Evolutionary conservation across 1,284 basidiomycete genomes (phyloP).

Genomic region (Exsudoporus floridanus): DNA sequence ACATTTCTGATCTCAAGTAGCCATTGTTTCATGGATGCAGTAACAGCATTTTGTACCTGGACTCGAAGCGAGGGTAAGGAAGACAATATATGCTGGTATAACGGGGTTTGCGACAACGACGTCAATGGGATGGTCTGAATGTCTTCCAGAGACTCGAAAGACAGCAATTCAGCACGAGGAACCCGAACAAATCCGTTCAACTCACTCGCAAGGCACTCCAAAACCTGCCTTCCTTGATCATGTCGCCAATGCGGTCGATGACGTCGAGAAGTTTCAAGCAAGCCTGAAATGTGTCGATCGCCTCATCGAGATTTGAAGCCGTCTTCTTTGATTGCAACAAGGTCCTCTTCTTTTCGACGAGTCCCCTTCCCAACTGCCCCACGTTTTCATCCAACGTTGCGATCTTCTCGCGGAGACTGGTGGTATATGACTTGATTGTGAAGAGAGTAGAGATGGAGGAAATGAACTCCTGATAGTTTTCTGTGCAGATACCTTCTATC

Average conservation of each 20-base stretch:
- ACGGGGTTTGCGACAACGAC: conserved; percentile 88
- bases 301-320: conserved; percentile 91
- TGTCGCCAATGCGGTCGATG: conserved; percentile 89
- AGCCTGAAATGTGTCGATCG: conserved; percentile 91
- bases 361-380: conserved; percentile 74
- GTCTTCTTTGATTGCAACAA: conserved; percentile 90
- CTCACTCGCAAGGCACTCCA: conserved; percentile 94
- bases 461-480: conserved; percentile 98
- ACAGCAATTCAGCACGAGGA: conserved; percentile 30
- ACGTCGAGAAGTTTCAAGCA: conserved; percentile 92
- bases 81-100: conserved; percentile 89
- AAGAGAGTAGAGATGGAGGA: conserved; percentile 94
- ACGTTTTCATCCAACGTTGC: conserved; percentile 69
- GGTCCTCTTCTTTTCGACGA: conserved; percentile 90
- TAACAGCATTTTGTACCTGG: conserved; percentile 92
- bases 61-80: conserved; percentile 87
- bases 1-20: conserved; percentile 92
- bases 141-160: conserved; percentile 82
- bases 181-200: conserved; percentile 36
- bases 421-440: conserved; percentile 88
- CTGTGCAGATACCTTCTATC: conserved; percentile 93
- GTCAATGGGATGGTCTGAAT: conserved; percentile 90
- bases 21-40: conserved; percentile 96
- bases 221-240: conserved; percentile 91
- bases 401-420: conserved; percentile 79